A percentile compares a stretch with the other conserved stretches of the same genome.
phyloP scores from a whole-genome alignment of 805 yeast species.

The Lachancea meyersii region DNA sequence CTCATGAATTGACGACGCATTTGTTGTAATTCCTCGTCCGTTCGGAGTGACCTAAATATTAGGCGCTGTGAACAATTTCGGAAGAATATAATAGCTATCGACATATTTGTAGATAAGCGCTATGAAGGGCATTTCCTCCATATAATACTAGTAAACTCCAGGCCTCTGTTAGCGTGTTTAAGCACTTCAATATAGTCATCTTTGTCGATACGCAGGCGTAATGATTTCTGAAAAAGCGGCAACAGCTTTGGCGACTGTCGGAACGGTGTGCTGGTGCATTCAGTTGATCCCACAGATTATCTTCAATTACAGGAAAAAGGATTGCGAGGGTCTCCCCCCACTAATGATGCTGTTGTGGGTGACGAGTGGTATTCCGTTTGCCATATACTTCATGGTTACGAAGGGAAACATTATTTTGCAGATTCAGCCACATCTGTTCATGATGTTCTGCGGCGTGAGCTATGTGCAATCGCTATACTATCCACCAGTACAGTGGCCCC shows the following conservation, averaged over 20 bases:
- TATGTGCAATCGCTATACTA: constrained; percentile 65
- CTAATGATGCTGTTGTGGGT: constrained; percentile 87
- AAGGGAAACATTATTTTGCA: constrained; percentile 71
- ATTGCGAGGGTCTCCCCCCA: constrained; percentile 83
- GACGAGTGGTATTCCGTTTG: constrained; percentile 71
- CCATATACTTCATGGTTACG: constrained; percentile 70
- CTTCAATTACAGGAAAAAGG: constrained; percentile 64
- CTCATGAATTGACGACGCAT: too few relatives aligned
- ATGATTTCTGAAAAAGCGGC: constrained; percentile 41
- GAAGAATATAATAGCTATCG: too few relatives aligned
- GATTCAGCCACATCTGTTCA: constrained; percentile 83
- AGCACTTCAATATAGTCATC: constrained; percentile 71
- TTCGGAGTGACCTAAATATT: too few relatives aligned
- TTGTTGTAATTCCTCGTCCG: too few relatives aligned
- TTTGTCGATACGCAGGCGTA: constrained; percentile 95
- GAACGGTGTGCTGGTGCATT: constrained; percentile 89
- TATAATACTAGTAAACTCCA: too few relatives aligned
- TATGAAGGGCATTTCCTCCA: too few relatives aligned
- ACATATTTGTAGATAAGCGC: too few relatives aligned
- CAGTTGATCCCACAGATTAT: constrained; percentile 83
- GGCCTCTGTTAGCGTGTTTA: too few relatives aligned
- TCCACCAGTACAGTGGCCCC: constrained; percentile 53
- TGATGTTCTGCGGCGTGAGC: constrained; percentile 58
- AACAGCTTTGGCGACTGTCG: constrained; percentile 77
- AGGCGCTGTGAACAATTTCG: too few relatives aligned